Evolutionary conservation across 768 basidiomycete genomes (phyloP), one percentile per base, ranked within the genome.

Genomic region (Hydnomerulius pinastri): DNA sequence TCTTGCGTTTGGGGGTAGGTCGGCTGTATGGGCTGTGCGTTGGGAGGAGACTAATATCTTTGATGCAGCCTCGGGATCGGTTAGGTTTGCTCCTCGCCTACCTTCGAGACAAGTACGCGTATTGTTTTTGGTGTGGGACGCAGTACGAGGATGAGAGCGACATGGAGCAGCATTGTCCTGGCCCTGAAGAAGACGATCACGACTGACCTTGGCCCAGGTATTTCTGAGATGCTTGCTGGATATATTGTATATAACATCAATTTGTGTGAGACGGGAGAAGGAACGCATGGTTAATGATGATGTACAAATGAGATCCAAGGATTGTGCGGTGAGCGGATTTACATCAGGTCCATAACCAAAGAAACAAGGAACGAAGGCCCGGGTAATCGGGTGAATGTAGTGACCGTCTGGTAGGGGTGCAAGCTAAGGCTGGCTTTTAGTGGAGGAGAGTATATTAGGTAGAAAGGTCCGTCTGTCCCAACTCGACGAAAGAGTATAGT

Each of bases 81-180:
- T 75, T 93, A 29, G 69, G 75, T 32, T 71, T 86, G 39, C 81
- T 91, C 15, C 73, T 92, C 21, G 70, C 79, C 4, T 91, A 94
- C 66, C 77, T 94, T 42, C 86, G 92, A 21, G 74, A 80, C 32
- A 77, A 73, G 53, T 81, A 92, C 65, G 63, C 74, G 5, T 93
- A 93, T 64, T 93, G 92, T 64, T 92, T 92, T 67, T 93, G 90
- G 88, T 94, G 92, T 63, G 92, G 92, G 11, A 79, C 86, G 11
- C 78, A 83, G 58, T 94, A 92, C 61, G 76, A 78, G 5, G 73
- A 76, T 55, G 65, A 70, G 6, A 78, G 79, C 13, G 86, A 89
- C 43, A 71, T 94, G 73, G 70, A 70, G 32, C 66, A 60, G 30
- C 74, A 82, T 48, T 94, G 92, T 66, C 91, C 91, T 6, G 92